A percentile compares a stretch with the other conserved stretches of the same genome.
These are phyloP conservation scores for Pugionium cornutum DNA, from an alignment of 345 rosid genomes.

Conservation along the genomic window DNA sequence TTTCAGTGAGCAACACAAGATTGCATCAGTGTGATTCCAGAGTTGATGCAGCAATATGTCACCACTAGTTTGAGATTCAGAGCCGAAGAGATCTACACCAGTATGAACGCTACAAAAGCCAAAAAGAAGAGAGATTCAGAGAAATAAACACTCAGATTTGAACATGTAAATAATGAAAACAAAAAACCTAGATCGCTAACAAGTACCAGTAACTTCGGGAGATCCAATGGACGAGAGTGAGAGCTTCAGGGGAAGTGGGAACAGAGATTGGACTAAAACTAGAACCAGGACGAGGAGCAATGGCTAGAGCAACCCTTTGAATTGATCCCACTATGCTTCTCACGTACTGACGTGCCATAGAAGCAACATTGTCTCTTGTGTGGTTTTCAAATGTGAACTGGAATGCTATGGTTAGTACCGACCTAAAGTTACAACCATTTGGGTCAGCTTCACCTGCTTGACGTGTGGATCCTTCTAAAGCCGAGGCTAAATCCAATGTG, in stretches of 20 bases:
- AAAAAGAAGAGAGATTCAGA: constrained; percentile 2
- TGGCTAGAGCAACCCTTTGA: constrained; percentile 97
- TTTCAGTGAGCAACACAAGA: constrained; percentile 91
- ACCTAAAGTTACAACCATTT: constrained; percentile 63
- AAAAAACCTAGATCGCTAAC: background rate
- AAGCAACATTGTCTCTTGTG: constrained; percentile 78
- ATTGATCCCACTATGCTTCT: constrained; percentile 87
- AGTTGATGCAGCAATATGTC: constrained; percentile 81
- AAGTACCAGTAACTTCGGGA: constrained; percentile 77
- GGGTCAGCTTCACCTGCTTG: constrained; percentile 56
- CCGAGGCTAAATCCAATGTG: constrained; percentile 87
- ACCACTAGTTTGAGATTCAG: constrained; percentile 49
- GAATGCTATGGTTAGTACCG: constrained; percentile 91
- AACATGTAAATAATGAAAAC: background rate
- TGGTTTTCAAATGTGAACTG: constrained; percentile 87
- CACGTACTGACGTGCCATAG: constrained; percentile 94
- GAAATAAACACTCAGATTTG: constrained; percentile 3
- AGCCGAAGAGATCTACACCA: constrained; percentile 62
- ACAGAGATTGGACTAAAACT: constrained; percentile 52
- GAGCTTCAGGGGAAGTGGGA: constrained; percentile 92
- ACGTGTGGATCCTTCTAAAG: constrained; percentile 72
- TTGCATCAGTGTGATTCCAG: constrained; percentile 86
- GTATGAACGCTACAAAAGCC: constrained; percentile 58
- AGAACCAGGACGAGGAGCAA: constrained; percentile 64
- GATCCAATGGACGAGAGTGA: constrained; percentile 84